A percentile compares a stretch with the other conserved stretches of the same genome.
Evolutionary conservation across 1,284 basidiomycete species (phyloP).

Genomic region (Stygiomarasmius scandens): DNA sequence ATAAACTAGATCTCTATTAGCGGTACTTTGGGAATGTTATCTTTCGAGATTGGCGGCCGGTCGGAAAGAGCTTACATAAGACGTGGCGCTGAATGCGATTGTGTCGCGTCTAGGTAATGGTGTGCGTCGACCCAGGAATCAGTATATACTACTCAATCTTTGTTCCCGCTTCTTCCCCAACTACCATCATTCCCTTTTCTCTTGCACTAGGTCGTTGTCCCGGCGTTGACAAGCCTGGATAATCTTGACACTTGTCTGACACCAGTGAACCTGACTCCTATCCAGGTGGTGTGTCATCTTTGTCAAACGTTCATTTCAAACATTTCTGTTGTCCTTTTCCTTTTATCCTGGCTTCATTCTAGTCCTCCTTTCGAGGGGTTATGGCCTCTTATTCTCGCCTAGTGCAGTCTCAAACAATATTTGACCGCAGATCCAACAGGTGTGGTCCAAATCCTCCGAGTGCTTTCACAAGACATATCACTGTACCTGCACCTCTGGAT

Average conservation of each 20-base stretch:
- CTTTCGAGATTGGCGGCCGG: background rate
- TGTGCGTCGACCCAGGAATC: background rate
- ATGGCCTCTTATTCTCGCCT: background rate
- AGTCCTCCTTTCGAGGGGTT: too few species aligned
- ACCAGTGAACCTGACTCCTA: conserved; percentile 5
- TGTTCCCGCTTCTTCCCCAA: too few species aligned
- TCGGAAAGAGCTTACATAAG: background rate
- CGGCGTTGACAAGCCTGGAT: background rate
- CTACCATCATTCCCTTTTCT: too few species aligned
- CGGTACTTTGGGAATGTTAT: background rate
- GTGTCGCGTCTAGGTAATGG: background rate
- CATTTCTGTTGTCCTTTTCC: background rate
- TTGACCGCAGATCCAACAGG: conserved; percentile 8
- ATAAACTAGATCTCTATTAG: conserved; percentile 60
- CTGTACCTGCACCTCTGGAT: conserved; percentile 4
- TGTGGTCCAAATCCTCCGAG: conserved; percentile 4
- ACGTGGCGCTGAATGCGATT: background rate
- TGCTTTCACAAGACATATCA: background rate
- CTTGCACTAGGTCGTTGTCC: too few species aligned
- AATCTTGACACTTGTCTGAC: background rate
- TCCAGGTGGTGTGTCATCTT: conserved; percentile 3
- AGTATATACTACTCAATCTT: background rate
- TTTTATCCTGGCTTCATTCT: background rate
- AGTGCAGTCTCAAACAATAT: conserved; percentile 2
- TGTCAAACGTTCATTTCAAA: conserved; percentile 3